Evolutionary conservation across 176 grass and related monocot genomes (phyloP).

Genomic region (Poa pratensis): DNA sequence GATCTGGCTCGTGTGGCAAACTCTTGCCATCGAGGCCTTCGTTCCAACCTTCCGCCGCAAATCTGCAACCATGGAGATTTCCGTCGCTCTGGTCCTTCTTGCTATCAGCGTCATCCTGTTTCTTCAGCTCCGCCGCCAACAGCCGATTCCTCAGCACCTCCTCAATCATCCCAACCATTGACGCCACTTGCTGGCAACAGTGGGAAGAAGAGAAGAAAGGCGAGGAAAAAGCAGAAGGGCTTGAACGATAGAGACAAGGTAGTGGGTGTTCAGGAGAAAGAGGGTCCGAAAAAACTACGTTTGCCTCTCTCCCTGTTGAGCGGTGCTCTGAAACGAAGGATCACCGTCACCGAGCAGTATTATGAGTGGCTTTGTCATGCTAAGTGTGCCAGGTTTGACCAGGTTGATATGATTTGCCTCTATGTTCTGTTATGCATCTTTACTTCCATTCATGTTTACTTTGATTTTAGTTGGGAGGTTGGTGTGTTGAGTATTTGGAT

Average conservation of each 20-base stretch:
- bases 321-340: constrained; percentile 35
- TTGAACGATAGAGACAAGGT: neutral
- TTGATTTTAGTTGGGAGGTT: constrained; percentile 26
- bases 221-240: neutral
- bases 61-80: constrained; percentile 6
- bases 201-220: constrained; percentile 27
- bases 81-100: neutral
- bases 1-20: neutral
- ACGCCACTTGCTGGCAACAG: neutral
- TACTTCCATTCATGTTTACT: constrained; percentile 18
- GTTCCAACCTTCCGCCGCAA: neutral
- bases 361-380: neutral
- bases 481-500: constrained; percentile 9
- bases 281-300: neutral
- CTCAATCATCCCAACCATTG: constrained; percentile 12
- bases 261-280: constrained; percentile 10
- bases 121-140: neutral
- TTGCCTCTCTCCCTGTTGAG: constrained; percentile 36
- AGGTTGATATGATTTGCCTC: constrained; percentile 41
- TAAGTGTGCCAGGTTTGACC: neutral
- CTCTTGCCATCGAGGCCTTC: neutral
- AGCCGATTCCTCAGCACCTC: neutral
- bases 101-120: neutral
- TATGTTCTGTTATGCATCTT: constrained; percentile 21
- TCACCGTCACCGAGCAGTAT: constrained; percentile 20